phyloP scores from a whole-genome alignment of 768 basidiomycete genomes.

The Tylopilus rubrobrunneus region DNA sequence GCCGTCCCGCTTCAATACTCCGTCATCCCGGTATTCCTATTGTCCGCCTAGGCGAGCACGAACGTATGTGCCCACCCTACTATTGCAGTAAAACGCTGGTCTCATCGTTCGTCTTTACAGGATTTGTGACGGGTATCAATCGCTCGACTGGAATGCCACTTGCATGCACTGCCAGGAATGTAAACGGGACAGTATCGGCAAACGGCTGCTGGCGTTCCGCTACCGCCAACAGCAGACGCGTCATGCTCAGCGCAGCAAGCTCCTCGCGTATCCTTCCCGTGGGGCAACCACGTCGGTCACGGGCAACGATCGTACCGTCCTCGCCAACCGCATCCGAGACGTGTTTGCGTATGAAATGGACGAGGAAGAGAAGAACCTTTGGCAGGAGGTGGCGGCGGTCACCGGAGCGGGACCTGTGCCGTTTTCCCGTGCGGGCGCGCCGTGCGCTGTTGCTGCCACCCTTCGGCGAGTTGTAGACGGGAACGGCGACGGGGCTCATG shows the following conservation, averaged over 20 bases:
- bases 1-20: conserved; percentile 18
- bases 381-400: conserved; percentile 27
- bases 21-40: conserved; percentile 22
- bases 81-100: neutral
- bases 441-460: conserved; percentile 5
- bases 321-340: conserved; percentile 10
- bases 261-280: neutral
- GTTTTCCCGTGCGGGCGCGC: conserved; percentile 15
- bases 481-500: neutral
- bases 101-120: conserved; percentile 13
- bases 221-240: conserved; percentile 11
- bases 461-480: neutral
- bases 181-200: conserved; percentile 25
- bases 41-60: conserved; percentile 18
- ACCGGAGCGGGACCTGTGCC: conserved; percentile 13
- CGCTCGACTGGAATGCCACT: conserved; percentile 16
- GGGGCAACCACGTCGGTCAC: neutral
- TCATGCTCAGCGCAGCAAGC: conserved; percentile 8
- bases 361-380: conserved; percentile 28
- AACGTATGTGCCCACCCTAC: conserved; percentile 20
- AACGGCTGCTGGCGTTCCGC: conserved; percentile 21
- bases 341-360: conserved; percentile 18
- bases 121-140: conserved; percentile 23
- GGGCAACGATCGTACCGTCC: conserved; percentile 6
- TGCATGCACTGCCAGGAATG: conserved; percentile 29